Conservation (phyloP, 176 grass and related monocot species). For the Triticum aestivum region DNA sequence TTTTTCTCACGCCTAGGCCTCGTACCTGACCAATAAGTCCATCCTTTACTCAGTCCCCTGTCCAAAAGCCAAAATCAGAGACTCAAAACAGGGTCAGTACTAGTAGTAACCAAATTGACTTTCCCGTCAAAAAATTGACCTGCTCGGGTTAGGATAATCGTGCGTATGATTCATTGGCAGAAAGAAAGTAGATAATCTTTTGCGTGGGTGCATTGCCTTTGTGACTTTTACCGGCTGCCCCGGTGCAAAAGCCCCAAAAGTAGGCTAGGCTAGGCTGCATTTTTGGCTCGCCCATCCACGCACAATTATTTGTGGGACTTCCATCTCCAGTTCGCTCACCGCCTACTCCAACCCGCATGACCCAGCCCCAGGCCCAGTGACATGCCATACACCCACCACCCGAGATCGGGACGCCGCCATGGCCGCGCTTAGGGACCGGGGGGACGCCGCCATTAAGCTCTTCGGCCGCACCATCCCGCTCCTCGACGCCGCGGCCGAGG, state of each 20-base stretch:
- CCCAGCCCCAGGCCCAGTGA: not conserved
- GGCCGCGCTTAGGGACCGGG: constrained; percentile 21
- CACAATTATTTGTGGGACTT: constrained; percentile 14
- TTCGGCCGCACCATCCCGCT: constrained; percentile 57
- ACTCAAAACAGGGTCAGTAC: too few relatives aligned
- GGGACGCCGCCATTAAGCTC: constrained; percentile 64
- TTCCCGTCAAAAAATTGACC: too few relatives aligned
- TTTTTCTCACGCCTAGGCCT: too few relatives aligned
- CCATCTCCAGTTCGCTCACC: not conserved
- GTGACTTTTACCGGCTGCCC: constrained; percentile 28
- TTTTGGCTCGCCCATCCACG: constrained; percentile 19
- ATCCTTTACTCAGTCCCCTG: too few relatives aligned
- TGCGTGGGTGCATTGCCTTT: not conserved
- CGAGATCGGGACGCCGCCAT: constrained; percentile 39
- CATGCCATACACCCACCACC: constrained; percentile 1
- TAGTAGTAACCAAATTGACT: too few relatives aligned
- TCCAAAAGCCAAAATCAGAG: too few relatives aligned
- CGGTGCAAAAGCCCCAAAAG: constrained; percentile 33
- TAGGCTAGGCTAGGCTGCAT: not conserved
- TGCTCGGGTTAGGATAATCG: too few relatives aligned
- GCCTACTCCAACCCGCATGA: not conserved
- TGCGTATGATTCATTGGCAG: too few relatives aligned
- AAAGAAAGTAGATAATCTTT: too few relatives aligned
- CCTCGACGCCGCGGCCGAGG: not conserved
- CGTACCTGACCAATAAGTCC: too few relatives aligned